Evolutionary conservation across 139 green algal species (phyloP).

Genomic region (Tetratostichococcus sp.): DNA sequence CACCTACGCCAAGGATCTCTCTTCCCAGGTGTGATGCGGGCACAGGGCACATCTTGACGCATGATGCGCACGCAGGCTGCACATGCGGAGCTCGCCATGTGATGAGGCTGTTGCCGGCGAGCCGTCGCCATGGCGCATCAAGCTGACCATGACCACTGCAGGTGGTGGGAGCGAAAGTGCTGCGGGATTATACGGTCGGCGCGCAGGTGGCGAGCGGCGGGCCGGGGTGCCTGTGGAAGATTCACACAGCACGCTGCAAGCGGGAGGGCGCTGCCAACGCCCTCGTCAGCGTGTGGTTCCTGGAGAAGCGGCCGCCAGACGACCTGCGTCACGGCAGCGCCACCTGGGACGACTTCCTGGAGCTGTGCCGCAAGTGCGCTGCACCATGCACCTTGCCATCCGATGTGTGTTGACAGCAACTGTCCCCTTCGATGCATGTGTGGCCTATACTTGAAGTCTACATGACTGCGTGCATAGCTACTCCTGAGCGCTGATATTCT

Average conservation of each 20-base stretch:
- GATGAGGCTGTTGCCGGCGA: too few species aligned
- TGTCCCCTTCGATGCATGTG: too few species aligned
- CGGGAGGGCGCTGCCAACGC: conserved; percentile 32
- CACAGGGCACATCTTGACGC: too few species aligned
- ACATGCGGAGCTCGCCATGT: too few species aligned
- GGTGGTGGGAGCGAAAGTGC: conserved; percentile 16
- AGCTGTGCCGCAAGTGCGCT: conserved; percentile 23
- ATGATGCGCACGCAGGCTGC: too few species aligned
- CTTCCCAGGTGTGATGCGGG: neutral
- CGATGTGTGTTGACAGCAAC: too few species aligned
- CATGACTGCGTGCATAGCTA: too few species aligned
- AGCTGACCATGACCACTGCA: neutral
- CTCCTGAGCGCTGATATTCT: too few species aligned
- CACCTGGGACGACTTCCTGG: conserved; percentile 25
- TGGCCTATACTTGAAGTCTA: too few species aligned
- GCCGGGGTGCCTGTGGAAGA: conserved; percentile 25
- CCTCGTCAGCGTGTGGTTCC: conserved; percentile 63
- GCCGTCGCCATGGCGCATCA: too few species aligned
- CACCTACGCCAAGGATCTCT: neutral
- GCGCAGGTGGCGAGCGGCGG: conserved; percentile 17
- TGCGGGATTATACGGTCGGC: conserved; percentile 12
- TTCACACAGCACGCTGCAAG: conserved; percentile 19
- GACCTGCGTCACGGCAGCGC: conserved; percentile 17
- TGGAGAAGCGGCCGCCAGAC: conserved; percentile 61
- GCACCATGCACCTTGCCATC: neutral